These are phyloP conservation scores for Cyberlindnera saturnus DNA, from an alignment of 805 yeast genomes.

Conservation along the genomic window DNA sequence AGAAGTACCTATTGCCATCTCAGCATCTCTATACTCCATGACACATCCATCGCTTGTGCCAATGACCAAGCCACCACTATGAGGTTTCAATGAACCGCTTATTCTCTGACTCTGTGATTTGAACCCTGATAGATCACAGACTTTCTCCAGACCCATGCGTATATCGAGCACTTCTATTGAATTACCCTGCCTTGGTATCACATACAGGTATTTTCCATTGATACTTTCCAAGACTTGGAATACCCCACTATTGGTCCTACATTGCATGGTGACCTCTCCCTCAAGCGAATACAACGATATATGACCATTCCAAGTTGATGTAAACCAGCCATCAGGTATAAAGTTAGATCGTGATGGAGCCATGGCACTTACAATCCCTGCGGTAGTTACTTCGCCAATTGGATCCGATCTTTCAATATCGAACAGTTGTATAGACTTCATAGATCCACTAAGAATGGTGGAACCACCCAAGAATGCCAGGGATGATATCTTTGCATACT, in stretches of 20 bases:
- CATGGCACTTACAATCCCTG: slow-evolving; percentile 20
- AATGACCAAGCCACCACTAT: slow-evolving; percentile 23
- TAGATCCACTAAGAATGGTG: slow-evolving; percentile 28
- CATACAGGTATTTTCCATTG: slow-evolving; percentile 31
- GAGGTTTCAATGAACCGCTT: slow-evolving; percentile 16
- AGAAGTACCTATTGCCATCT: slow-evolving; percentile 10
- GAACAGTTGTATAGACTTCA: slow-evolving; percentile 24
- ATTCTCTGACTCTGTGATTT: slow-evolving; percentile 18
- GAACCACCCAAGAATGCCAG: slow-evolving; percentile 19
- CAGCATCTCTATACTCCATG: slow-evolving; percentile 20
- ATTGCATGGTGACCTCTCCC: slow-evolving; percentile 14
- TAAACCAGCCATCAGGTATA: slow-evolving; percentile 19
- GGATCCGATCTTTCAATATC: slow-evolving; percentile 25
- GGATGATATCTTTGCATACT: slow-evolving; percentile 26
- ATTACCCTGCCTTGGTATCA: slow-evolving; percentile 25
- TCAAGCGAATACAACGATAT: slow-evolving; percentile 25
- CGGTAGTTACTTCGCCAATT: slow-evolving; percentile 1
- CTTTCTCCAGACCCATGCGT: slow-evolving; percentile 24
- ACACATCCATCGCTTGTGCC: slow-evolving; percentile 21
- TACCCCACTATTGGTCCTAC: slow-evolving; percentile 23
- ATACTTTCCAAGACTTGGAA: slow-evolving; percentile 30
- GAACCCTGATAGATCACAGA: slow-evolving; percentile 8
- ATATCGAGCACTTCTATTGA: slow-evolving; percentile 29
- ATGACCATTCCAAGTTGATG: slow-evolving; percentile 28
- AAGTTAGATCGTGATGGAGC: slow-evolving; percentile 5